Base-by-base conservation (phyloP, 441 rosid species). In the Erodium chrysanthum region DNA sequence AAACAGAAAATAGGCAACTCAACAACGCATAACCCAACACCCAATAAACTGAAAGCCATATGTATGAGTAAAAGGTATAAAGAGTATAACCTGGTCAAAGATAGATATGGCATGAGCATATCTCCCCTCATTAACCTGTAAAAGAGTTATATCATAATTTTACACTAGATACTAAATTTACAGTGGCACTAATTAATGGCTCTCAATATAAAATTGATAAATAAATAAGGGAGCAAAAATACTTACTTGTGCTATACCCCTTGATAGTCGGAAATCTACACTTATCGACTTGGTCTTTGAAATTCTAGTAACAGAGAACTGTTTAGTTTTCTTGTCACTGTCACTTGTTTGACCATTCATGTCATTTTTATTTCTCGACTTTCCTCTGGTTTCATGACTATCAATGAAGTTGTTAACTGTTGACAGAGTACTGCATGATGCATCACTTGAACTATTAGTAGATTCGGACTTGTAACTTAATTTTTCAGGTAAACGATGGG, bases 111-210 rank as follows among this genome's bases (percentile, higher is more conserved):
- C 97, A 76, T 81, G 75, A 48, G 76, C 80, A 81, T 94, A 94
- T 73, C 81, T 94, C 69, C 99, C 99, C 84, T 94, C 99, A 71
- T 94, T 94, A 74, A 94, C 97, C 97, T 94, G 87, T 68, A 78
- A 69, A 74, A 66, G 33, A 65, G 66, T 48, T 17, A 35, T 50
- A 67, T 60, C 68, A 42, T 64, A 37, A 25, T 65, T 63, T 76
- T 54, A 76, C 67, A 67, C 44, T 69, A 61, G 73, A 74, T 69
- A 54, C 22, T 72, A 37, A 56, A 71, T 67, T 62, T 23, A 50
- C 7, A 50, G 65, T 64, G 35, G 67, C 21, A 61, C 61, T 37
- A 62, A 33, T 14, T 20, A 52, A 70, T 40, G 50, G 22, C 59
- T 27, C 42, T 23, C 50, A 14, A 58, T 25, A 44, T 21, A 5